Percentiles rank a stretch among this genome's conserved stretches.
phyloP scores from a whole-genome alignment of 768 basidiomycete genomes.

The Tulasnella sp. region DNA sequence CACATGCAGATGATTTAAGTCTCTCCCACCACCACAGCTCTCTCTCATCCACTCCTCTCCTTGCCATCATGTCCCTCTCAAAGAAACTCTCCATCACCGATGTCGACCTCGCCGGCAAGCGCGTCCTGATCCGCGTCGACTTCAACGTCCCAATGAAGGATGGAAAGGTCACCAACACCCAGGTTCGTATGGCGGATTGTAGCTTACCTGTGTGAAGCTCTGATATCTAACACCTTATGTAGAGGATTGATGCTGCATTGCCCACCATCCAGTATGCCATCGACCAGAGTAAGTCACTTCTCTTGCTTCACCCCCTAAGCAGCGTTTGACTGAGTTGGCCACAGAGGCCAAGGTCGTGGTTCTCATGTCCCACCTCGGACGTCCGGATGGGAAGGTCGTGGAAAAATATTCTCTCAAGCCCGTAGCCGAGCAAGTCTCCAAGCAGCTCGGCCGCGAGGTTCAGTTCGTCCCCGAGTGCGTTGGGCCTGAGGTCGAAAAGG shows the following conservation, averaged over 20 bases:
- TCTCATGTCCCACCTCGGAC: conserved; percentile 97
- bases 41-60: conserved; percentile 17
- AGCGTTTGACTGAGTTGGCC: conserved; percentile 27
- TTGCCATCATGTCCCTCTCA: conserved; percentile 79
- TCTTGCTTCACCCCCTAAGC: conserved; percentile 10
- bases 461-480: conserved; percentile 85
- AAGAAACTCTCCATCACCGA: conserved; percentile 94
- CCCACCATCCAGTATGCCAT: conserved; percentile 95
- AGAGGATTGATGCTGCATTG: conserved; percentile 97
- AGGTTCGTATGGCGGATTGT: conserved; percentile 58
- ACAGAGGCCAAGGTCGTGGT: conserved; percentile 79
- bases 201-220: neutral
- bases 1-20: neutral
- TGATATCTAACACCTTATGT: conserved; percentile 32
- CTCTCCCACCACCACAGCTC: conserved; percentile 29
- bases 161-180: conserved; percentile 93
- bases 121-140: conserved; percentile 92
- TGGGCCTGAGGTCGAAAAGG: conserved; percentile 79
- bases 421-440: conserved; percentile 78
- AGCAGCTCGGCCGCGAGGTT: conserved; percentile 70
- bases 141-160: conserved; percentile 90
- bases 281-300: conserved; percentile 62
- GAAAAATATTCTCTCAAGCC: conserved; percentile 90
- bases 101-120: conserved; percentile 81
- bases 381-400: conserved; percentile 90